Base-by-base conservation (phyloP, 768 basidiomycete species). In the Auricularia cornea region DNA sequence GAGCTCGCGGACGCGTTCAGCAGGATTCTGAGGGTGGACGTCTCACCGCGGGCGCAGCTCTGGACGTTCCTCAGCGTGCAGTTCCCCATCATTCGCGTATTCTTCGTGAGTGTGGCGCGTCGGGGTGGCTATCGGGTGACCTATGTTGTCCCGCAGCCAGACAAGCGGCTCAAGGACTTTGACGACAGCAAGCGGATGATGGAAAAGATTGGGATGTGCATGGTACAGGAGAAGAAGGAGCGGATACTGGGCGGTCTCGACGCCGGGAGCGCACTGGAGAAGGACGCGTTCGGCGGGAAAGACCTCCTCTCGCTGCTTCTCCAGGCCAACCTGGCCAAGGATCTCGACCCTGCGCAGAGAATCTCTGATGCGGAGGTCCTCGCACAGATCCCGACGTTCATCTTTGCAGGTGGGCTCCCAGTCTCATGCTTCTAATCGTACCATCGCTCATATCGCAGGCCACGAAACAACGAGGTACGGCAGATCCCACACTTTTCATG, bases 311-410 rank as follows among this genome's bases (percentile, higher is more conserved):
- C 83, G 0, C 67, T 88, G 33, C 75, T 89, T 3, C 74, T 89
- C 51, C 78, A 79, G 64, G 87, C 87, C 3, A 90, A 89, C 68
- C 80, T 85, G 74, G 80, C 84, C 0, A 80, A 79, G 1, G 84
- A 89, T 68, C 67, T 86, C 4, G 80, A 81, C 0, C 80, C 81
- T 6, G 74, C 67, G 54, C 85, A 87, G 68, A 75, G 75, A 41
- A 73, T 90, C 73, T 79, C 79, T 0, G 88, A 90, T 62, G 78
- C 78, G 29, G 88, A 89, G 64, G 84, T 90, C 16, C 64, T 87
- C 1, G 75, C 77, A 6, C 82, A 69, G 64, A 41, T 67, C 20
- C 68, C 68, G 16, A 68, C 68, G 31, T 63, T 60, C 10, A 33
- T 63, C 35, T 3, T 60, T 41, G 56, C n/a, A n/a, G n/a, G n/a